Evolutionary conservation across 306 rosid species (phyloP).

Genomic region (Hippophae gyantsensis): DNA sequence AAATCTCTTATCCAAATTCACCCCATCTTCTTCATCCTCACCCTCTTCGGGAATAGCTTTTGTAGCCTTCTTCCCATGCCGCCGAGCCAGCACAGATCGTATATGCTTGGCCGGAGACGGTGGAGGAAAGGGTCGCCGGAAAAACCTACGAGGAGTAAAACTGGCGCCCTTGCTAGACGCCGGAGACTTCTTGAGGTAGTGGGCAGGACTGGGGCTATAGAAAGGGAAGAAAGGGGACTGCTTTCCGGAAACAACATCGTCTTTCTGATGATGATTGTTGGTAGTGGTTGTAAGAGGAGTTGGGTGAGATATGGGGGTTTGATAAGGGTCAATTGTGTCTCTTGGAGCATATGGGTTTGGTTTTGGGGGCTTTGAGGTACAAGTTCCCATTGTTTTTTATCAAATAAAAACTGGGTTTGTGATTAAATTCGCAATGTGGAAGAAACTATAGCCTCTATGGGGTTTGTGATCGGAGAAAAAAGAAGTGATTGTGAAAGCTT

Average conservation of each 20-base stretch:
- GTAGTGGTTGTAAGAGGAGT: slow-evolving; percentile 22
- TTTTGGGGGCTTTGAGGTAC: slow-evolving; percentile 81
- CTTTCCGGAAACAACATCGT: slow-evolving; percentile 30
- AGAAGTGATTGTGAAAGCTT: too few species aligned
- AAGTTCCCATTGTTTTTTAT: slow-evolving; percentile 58
- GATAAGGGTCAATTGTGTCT: slow-evolving; percentile 36
- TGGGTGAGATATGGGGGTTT: slow-evolving; percentile 36
- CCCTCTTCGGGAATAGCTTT: slow-evolving; percentile 74
- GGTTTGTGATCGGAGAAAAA: not conserved
- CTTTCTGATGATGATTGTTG: slow-evolving; percentile 30
- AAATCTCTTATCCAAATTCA: slow-evolving; percentile 86
- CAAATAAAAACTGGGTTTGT: slow-evolving; percentile 13
- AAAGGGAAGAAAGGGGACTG: slow-evolving; percentile 82
- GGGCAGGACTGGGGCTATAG: slow-evolving; percentile 91
- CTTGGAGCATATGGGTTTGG: slow-evolving; percentile 56
- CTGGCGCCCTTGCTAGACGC: slow-evolving; percentile 45
- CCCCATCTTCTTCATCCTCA: slow-evolving; percentile 45
- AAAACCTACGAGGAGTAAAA: slow-evolving; percentile 80
- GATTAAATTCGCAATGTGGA: slow-evolving; percentile 3
- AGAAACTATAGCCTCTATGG: not conserved
- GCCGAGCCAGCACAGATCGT: slow-evolving; percentile 55
- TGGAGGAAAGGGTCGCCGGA: slow-evolving; percentile 86
- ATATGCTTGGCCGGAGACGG: slow-evolving; percentile 99
- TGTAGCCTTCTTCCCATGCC: slow-evolving; percentile 65
- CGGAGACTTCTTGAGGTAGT: slow-evolving; percentile 52